phyloP scores from a whole-genome alignment of 305 asterid genomes.

The Solanum hybrid region DNA sequence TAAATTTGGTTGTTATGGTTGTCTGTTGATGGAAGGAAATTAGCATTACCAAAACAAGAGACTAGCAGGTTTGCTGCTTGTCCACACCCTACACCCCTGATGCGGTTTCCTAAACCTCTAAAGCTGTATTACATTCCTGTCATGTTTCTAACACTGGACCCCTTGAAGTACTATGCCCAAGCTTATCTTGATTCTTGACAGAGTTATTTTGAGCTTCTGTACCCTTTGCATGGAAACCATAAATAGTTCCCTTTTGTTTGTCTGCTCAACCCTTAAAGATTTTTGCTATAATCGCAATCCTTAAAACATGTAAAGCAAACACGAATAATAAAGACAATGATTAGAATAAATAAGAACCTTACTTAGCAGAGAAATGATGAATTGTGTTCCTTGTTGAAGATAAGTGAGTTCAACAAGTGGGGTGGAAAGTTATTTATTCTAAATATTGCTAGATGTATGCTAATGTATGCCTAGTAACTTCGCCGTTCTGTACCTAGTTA shows the following conservation, averaged over 20 bases:
- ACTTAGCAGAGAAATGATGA: not conserved
- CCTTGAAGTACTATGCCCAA: not conserved
- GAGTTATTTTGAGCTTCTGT: not conserved
- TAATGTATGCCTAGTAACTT: not conserved
- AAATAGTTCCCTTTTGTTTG: not conserved
- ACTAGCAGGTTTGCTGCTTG: not conserved
- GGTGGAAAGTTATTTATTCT: not conserved
- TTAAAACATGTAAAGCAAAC: not conserved
- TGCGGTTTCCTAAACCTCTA: not conserved
- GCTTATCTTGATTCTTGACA: not conserved
- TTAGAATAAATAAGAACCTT: not conserved
- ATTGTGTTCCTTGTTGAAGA: not conserved
- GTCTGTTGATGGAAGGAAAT: conserved; percentile 63
- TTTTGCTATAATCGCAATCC: not conserved
- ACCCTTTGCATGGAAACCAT: not conserved
- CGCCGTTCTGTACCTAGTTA: not conserved
- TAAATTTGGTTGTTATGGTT: conserved; percentile 61
- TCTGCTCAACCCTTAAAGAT: not conserved
- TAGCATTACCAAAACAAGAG: not conserved
- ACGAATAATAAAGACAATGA: not conserved
- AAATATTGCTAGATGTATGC: not conserved
- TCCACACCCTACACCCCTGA: not conserved
- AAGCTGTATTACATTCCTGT: not conserved
- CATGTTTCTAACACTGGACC: not conserved
- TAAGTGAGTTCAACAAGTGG: not conserved